phyloP scores from a whole-genome alignment of 2,329 filamentous ascomycete genomes.

The Thielaviopsis ethacetica region DNA sequence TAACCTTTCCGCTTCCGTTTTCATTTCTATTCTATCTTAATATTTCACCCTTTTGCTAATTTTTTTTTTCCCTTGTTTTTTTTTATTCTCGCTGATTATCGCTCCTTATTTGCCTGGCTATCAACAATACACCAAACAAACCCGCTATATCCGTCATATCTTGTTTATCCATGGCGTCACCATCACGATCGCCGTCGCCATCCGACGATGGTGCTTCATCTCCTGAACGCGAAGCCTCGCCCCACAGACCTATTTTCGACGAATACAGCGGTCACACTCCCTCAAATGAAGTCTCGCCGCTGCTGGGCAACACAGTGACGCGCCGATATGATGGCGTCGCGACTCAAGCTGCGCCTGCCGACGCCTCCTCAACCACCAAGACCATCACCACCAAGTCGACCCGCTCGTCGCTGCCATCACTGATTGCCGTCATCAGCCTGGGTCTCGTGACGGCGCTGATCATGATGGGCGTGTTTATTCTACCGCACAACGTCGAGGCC shows the following conservation, averaged over 20 bases:
- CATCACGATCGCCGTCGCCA: conserved; percentile 3
- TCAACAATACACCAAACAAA: background rate
- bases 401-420: conserved; percentile 44
- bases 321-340: conserved; percentile 25
- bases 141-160: background rate
- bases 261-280: conserved; percentile 16
- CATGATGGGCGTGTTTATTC: conserved; percentile 63
- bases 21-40: background rate
- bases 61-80: too few relatives aligned
- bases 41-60: too few relatives aligned
- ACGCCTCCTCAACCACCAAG: conserved; percentile 1
- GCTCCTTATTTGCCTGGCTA: background rate
- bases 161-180: conserved; percentile 3
- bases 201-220: conserved; percentile 3
- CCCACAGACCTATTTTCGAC: conserved; percentile 13
- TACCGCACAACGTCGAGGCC: conserved; percentile 63
- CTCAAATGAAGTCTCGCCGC: conserved; percentile 32
- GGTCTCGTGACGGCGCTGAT: conserved; percentile 48
- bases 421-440: conserved; percentile 54
- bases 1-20: background rate
- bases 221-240: background rate
- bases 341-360: conserved; percentile 15
- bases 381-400: conserved; percentile 19
- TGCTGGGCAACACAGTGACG: conserved; percentile 26
- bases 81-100: background rate